Percentiles rank a stretch among this genome's conserved stretches.
These are phyloP conservation scores for Akanthomyces lecanii DNA, from an alignment of 2,329 filamentous ascomycete species.

Conservation along the genomic window DNA sequence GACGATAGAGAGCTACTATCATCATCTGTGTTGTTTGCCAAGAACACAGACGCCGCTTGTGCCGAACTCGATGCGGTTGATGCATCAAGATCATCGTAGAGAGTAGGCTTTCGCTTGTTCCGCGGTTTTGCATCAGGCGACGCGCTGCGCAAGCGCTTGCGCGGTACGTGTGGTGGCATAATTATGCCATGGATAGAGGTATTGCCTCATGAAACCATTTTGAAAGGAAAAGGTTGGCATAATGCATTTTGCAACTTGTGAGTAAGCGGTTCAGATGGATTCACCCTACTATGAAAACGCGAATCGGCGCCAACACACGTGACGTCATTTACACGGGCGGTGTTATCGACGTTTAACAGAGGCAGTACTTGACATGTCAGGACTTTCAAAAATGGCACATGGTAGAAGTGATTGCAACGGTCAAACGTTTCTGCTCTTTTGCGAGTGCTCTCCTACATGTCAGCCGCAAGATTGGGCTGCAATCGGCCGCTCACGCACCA, in stretches of 20 bases:
- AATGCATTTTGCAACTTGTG: neutral
- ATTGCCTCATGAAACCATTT: neutral
- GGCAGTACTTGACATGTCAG: neutral
- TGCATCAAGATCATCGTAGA: conserved; percentile 60
- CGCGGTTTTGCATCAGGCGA: conserved; percentile 26
- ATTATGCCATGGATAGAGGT: conserved; percentile 13
- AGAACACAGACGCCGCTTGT: conserved; percentile 38
- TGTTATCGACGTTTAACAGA: neutral
- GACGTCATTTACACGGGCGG: conserved; percentile 1
- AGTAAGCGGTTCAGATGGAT: neutral
- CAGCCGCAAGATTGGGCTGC: neutral
- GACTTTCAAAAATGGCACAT: neutral
- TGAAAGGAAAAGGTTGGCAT: neutral
- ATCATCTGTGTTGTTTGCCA: conserved; percentile 42
- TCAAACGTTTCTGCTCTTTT: neutral
- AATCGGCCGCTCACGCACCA: neutral
- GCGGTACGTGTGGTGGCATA: conserved; percentile 66
- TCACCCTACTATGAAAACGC: neutral
- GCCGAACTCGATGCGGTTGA: conserved; percentile 40
- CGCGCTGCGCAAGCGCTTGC: conserved; percentile 56
- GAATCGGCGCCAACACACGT: conserved; percentile 10
- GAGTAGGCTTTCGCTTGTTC: conserved; percentile 46
- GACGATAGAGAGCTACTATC: conserved; percentile 49
- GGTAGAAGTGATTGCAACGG: neutral
- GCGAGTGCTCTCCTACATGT: neutral